Base-by-base conservation (phyloP, 192 early-diverging fungal species). In the Rhizophlyctis rosea region DNA sequence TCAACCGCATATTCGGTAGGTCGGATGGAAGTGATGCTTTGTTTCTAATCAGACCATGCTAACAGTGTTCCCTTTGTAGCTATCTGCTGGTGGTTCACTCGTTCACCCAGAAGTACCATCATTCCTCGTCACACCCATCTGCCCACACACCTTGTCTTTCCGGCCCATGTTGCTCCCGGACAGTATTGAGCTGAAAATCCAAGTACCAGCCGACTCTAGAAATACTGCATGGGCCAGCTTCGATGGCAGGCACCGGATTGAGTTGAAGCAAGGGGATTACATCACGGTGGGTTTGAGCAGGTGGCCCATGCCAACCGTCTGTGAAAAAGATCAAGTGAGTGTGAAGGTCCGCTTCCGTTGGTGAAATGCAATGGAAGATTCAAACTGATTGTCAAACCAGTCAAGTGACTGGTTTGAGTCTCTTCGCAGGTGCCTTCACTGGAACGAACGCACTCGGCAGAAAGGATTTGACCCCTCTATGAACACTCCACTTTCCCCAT, bases 91-190 rank as follows among this genome's bases (percentile, higher is more conserved):
- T 34, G 96, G 96, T 0, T 90, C 92, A 9, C 72, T 99, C 34
- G 93, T 93, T 18, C 96, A 99, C 68, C 96, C 96, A 0, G 93
- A 95, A 60, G 93, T 98, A 24, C 91, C 92, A 13, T 87, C 96
- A 0, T 87, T 97, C 34, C 67, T 84, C 33, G 69, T 84, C n/a
- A 83, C 82, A 11, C 82, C 82, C 13, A 84, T 84, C 68, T 84
- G 82, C 59, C 75, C 82, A 23, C 82, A 80, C 66, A 76, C 78
- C 9, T 64, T 80, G 0, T 75, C 72, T 23, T 99, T 99, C 83
- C 84, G 96, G 2, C 95, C 96, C 21, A 96, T 96, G 86, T 76
- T 99, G 4, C 76, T 99, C 16, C 96, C 96, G 0, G 92, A 98
- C 56, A 83, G 85, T 18, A 91, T 95, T 84, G 96, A 95, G 33